Evolutionary conservation across 805 yeast genomes (phyloP), one percentile per base, ranked within the genome.

Genomic region (Kazachstania africana): DNA sequence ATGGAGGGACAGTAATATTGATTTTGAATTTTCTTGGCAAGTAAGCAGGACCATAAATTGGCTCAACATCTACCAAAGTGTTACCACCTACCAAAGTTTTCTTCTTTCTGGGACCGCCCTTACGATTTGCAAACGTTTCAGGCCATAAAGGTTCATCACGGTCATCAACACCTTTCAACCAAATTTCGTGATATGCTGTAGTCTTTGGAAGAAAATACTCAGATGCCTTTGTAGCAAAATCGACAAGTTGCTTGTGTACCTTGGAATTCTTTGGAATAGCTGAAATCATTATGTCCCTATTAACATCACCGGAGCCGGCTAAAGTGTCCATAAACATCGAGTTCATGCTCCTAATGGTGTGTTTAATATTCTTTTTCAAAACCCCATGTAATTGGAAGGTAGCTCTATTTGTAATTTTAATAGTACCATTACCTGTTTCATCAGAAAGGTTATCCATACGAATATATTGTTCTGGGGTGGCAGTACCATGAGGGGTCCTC

Each of bases 271-370:
- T 70, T 12, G 96, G 96, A 20, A 83, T 65, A n/a, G 95, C 94
- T 36, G 88, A 72, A 33, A 81, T 70, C 77, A 87, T 88, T 26
- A 88, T 95, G 53, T 88, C 88, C 70, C 97, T 79, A 63, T 83
- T 82, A 27, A 88, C 97, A 64, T 88, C 97, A 66, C 97, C 97
- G 68, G 96, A 88, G 1, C 97, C 97, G 37, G 94, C 97, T 37
- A 88, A 70, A 6, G 96, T 87, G 54, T 91, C 97, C 78, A 88
- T 70, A 47, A 88, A 68, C 5, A 77, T 79, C 12, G 93, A 65
- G 55, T 88, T 88, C 77, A 88, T 87, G 24, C 88, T 95, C 63
- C 94, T 78, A 43, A 88, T 84, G 1, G 94, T 77, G 6, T 91
- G 82, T 58, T 83, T 85, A 58, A 88, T 66, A 50, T 88, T 71